phyloP scores from a whole-genome alignment of 352 stramenopile species.

The Lagenidium sp. region DNA sequence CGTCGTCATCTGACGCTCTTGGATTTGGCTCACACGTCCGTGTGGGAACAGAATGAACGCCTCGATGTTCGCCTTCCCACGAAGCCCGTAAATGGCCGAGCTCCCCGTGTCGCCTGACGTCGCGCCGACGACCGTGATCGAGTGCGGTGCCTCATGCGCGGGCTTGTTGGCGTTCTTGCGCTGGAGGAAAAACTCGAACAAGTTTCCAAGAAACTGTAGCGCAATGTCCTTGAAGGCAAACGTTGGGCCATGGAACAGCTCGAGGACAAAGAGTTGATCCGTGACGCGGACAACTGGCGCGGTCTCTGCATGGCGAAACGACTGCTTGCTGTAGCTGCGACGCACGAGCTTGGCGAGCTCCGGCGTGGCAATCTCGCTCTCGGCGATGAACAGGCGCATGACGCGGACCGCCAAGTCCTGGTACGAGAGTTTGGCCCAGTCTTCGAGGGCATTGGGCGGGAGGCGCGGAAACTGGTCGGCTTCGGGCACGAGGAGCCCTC shows the following conservation, averaged over 20 bases:
- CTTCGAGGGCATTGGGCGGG: slow-evolving; percentile 46
- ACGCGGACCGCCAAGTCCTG: slow-evolving; percentile 91
- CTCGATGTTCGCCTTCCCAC: slow-evolving; percentile 96
- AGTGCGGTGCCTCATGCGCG: slow-evolving; percentile 35
- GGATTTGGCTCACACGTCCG: slow-evolving; percentile 93
- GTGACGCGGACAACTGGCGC: slow-evolving; percentile 91
- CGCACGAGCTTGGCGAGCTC: slow-evolving; percentile 90
- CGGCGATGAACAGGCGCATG: slow-evolving; percentile 95
- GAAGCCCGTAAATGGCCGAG: slow-evolving; percentile 97
- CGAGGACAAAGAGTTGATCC: slow-evolving; percentile 86
- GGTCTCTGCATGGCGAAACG: slow-evolving; percentile 92
- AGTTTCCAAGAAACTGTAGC: slow-evolving; percentile 98
- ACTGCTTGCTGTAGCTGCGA: slow-evolving; percentile 87
- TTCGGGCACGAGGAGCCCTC: slow-evolving; percentile 78
- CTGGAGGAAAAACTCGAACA: slow-evolving; percentile 99
- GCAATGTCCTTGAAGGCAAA: slow-evolving; percentile 99
- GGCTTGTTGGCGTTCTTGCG: slow-evolving; percentile 75
- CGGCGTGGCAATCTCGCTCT: slow-evolving; percentile 88
- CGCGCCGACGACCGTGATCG: slow-evolving; percentile 95
- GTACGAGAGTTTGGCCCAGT: slow-evolving; percentile 91
- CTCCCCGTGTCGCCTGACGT: slow-evolving; percentile 98
- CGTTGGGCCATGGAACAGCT: slow-evolving; percentile 99
- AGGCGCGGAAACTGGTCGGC: slow-evolving; percentile 71
- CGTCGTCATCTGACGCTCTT: slow-evolving; percentile 99
- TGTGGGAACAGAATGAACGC: slow-evolving; percentile 98